A percentile compares a stretch with the other conserved stretches of the same genome.
These are phyloP conservation scores for Psilocybe sp. DNA, from an alignment of 768 basidiomycete genomes.

Conservation along the genomic window DNA sequence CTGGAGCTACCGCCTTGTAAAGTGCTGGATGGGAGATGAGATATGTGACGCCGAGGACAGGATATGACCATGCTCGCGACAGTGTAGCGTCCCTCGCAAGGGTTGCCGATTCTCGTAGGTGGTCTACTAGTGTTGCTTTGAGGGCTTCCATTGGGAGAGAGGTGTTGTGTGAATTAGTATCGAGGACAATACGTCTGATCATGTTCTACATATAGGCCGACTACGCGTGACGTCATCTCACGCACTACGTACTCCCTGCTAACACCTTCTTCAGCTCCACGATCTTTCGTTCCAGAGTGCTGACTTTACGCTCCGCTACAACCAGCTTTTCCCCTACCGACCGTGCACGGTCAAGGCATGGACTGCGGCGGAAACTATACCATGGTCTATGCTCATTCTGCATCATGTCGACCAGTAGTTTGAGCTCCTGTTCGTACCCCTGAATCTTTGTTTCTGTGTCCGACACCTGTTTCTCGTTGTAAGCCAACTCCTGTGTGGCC, in stretches of 20 bases:
- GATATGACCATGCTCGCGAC: slow-evolving; percentile 37
- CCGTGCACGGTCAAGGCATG: slow-evolving; percentile 55
- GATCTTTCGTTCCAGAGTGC: slow-evolving; percentile 70
- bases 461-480: slow-evolving; percentile 67
- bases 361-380: slow-evolving; percentile 41
- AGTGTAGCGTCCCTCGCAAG: slow-evolving; percentile 28
- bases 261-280: slow-evolving; percentile 58
- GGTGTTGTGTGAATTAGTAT: not conserved
- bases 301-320: slow-evolving; percentile 64
- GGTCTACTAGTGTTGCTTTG: slow-evolving; percentile 11
- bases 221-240: slow-evolving; percentile 16
- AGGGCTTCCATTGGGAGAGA: slow-evolving; percentile 11
- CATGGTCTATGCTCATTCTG: slow-evolving; percentile 35
- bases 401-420: slow-evolving; percentile 63
- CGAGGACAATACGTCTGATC: slow-evolving; percentile 7
- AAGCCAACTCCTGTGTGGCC: slow-evolving; percentile 78
- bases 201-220: slow-evolving; percentile 19
- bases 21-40: slow-evolving; percentile 33
- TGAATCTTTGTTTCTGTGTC: slow-evolving; percentile 62
- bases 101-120: slow-evolving; percentile 13
- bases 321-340: slow-evolving; percentile 78
- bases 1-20: slow-evolving; percentile 31
- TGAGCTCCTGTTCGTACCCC: slow-evolving; percentile 74
- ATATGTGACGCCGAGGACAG: slow-evolving; percentile 33
- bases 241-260: slow-evolving; percentile 33